These are phyloP conservation scores for Furcasterigmium sp. DNA, from an alignment of 2,329 filamentous ascomycete genomes.

Conservation along the genomic window DNA sequence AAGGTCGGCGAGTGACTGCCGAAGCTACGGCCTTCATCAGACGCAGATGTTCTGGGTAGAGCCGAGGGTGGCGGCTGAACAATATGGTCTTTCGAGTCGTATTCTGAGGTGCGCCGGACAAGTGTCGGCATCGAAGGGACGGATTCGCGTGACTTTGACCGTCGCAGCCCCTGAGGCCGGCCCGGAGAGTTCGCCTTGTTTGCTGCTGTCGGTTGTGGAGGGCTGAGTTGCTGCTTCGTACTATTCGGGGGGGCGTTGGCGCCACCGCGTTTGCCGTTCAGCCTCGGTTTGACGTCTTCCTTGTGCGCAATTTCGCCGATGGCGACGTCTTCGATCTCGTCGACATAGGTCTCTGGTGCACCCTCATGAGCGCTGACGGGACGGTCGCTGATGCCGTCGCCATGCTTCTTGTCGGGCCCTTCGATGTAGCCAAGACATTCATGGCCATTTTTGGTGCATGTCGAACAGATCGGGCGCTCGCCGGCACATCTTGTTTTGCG, in stretches of 20 bases:
- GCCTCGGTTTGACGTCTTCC: not conserved
- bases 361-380: slow-evolving; percentile 11
- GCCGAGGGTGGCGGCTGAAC: slow-evolving; percentile 15
- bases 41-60: slow-evolving; percentile 29
- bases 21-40: slow-evolving; percentile 32
- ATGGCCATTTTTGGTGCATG: slow-evolving; percentile 67
- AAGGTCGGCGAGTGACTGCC: slow-evolving; percentile 38
- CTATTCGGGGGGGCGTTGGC: not conserved
- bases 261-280: too few species aligned
- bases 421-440: slow-evolving; percentile 64
- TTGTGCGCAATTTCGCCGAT: not conserved
- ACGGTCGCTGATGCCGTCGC: slow-evolving; percentile 4
- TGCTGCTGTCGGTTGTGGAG: too few species aligned
- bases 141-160: slow-evolving; percentile 1
- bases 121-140: slow-evolving; percentile 5
- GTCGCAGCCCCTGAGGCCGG: not conserved
- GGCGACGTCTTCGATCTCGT: slow-evolving; percentile 19
- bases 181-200: not conserved
- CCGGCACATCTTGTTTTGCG: slow-evolving; percentile 73
- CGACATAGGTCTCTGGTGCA: slow-evolving; percentile 12
- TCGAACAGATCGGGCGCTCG: slow-evolving; percentile 66
- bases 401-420: slow-evolving; percentile 36
- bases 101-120: slow-evolving; percentile 7
- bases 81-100: slow-evolving; percentile 7
- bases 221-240: not conserved